phyloP scores from a whole-genome alignment of 805 yeast genomes.

The Yarrowia deformans region DNA sequence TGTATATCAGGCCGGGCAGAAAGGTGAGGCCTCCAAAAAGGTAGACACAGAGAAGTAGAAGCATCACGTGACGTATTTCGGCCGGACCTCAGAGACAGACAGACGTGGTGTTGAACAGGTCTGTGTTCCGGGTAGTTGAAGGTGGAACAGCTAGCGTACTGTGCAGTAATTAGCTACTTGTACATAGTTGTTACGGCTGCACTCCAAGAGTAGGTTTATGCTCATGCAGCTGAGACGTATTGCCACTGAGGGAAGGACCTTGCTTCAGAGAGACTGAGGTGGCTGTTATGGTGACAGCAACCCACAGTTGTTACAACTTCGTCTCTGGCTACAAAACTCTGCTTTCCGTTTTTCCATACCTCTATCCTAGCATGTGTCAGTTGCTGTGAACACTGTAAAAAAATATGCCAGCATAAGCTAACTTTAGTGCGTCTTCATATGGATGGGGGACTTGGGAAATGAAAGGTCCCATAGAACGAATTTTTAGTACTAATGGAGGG shows the following conservation, averaged over 20 bases:
- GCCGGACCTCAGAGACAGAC: neutral
- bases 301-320: too few relatives aligned
- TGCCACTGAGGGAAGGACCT: neutral
- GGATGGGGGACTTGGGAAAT: neutral
- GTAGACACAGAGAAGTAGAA: slow-evolving; percentile 1
- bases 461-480: neutral
- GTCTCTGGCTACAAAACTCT: neutral
- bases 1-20: slow-evolving; percentile 7
- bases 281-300: too few relatives aligned
- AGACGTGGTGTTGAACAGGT: slow-evolving; percentile 18
- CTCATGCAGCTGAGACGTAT: slow-evolving; percentile 16
- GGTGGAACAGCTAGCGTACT: neutral
- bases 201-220: slow-evolving; percentile 10
- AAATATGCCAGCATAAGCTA: neutral
- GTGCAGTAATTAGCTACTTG: neutral
- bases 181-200: neutral
- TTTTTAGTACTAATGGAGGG: neutral
- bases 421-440: neutral
- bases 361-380: neutral
- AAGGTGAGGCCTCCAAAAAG: slow-evolving; percentile 21
- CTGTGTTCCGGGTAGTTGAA: neutral
- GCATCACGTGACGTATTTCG: slow-evolving; percentile 6
- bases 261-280: too few relatives aligned
- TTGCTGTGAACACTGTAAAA: slow-evolving; percentile 1
- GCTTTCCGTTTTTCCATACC: neutral